Evolutionary conservation across 2,329 filamentous ascomycete species (phyloP).

Genomic region (Fusarium nisikadoi): DNA sequence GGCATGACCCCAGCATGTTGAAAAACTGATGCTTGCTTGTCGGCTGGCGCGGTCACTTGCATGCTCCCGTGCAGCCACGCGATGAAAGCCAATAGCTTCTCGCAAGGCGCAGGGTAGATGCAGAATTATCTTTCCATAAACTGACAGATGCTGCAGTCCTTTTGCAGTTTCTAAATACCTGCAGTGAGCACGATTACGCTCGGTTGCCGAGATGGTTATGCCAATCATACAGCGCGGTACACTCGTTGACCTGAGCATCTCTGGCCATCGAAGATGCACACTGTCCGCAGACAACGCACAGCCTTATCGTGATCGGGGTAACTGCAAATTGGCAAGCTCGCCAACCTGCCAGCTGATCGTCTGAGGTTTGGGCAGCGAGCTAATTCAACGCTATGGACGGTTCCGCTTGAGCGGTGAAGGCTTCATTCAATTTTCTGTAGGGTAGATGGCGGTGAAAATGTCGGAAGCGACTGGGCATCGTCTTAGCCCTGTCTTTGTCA

Average conservation of each 20-base stretch:
- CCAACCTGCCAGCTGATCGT: constrained; percentile 40
- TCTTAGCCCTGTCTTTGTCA: constrained; percentile 15
- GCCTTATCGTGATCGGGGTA: constrained; percentile 14
- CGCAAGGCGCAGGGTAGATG: constrained; percentile 23
- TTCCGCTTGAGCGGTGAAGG: constrained; percentile 42
- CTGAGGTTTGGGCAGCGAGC: constrained; percentile 38
- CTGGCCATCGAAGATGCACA: constrained; percentile 11
- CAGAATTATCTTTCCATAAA: constrained; percentile 24
- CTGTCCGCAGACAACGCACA: constrained; percentile 14
- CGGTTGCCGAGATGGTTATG: constrained; percentile 5
- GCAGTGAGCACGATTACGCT: constrained; percentile 5
- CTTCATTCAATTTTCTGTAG: constrained; percentile 30
- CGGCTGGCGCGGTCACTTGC: constrained; percentile 32
- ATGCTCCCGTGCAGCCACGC: constrained; percentile 21
- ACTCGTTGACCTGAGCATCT: constrained; percentile 25
- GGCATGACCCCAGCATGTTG: constrained; percentile 31
- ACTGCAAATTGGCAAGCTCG: constrained; percentile 25
- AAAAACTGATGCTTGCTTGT: constrained; percentile 13
- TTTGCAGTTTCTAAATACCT: constrained; percentile 6
- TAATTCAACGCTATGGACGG: constrained; percentile 31
- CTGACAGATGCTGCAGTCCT: constrained; percentile 7
- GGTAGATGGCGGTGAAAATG: constrained; percentile 43
- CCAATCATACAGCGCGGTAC: constrained; percentile 15
- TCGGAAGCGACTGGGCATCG: constrained; percentile 17
- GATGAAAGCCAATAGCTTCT: constrained; percentile 29